These are phyloP conservation scores for Pulveroboletus sp. DNA, from an alignment of 768 basidiomycete genomes.

Conservation along the genomic window DNA sequence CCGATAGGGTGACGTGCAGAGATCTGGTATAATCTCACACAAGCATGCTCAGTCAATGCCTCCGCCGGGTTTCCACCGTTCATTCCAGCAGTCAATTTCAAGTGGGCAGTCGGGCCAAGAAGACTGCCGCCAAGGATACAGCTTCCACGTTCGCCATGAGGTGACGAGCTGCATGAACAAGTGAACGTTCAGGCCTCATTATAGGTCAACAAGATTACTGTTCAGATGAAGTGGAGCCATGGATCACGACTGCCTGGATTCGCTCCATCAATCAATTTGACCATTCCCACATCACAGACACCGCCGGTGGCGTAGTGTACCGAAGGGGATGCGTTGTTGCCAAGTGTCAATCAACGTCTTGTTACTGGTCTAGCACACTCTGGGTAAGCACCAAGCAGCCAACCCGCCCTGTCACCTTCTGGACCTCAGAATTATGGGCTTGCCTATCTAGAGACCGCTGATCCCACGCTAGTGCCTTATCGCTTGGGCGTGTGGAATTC, in stretches of 20 bases:
- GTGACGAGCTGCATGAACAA: constrained; percentile 1
- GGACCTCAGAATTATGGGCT: neutral
- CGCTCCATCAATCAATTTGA: neutral
- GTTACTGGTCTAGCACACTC: constrained; percentile 7
- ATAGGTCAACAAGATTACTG: neutral
- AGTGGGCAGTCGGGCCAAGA: constrained; percentile 2
- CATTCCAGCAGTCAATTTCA: neutral
- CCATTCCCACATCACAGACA: constrained; percentile 1
- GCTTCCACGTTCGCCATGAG: constrained; percentile 8
- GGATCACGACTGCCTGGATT: neutral
- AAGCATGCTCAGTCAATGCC: neutral
- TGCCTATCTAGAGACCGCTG: neutral
- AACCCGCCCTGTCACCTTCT: neutral
- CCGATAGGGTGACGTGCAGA: neutral
- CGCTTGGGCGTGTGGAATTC: neutral
- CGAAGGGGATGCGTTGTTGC: neutral
- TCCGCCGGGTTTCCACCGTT: neutral
- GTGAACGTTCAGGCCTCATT: neutral
- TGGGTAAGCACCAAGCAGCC: neutral
- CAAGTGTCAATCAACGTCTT: constrained; percentile 5
- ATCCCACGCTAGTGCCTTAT: constrained; percentile 1
- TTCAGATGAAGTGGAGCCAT: neutral
- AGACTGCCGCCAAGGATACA: constrained; percentile 9
- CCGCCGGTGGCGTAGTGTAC: constrained; percentile 6
- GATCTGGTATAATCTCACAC: neutral